Percentiles rank a stretch among this genome's conserved stretches.
Conservation (phyloP, 306 rosid genomes). For the Rosa persica region DNA sequence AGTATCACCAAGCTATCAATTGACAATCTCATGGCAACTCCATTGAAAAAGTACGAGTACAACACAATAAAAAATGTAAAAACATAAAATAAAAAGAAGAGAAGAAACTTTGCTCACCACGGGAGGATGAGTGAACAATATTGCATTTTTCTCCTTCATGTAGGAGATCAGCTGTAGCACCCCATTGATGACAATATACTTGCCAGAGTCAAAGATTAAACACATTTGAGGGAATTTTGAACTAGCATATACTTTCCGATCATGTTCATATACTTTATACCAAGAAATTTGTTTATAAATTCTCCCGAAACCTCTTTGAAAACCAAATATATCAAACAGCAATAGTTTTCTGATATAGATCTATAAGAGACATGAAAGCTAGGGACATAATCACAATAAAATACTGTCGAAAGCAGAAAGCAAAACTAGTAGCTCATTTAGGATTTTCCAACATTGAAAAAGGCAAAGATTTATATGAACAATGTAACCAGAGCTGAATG, state of each 20-base stretch:
- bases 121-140: slow-evolving; percentile 24
- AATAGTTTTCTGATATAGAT: not conserved
- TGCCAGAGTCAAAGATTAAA: slow-evolving; percentile 22
- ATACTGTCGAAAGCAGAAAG: not conserved
- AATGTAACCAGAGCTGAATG: not conserved
- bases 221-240: not conserved
- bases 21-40: not conserved
- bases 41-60: not conserved
- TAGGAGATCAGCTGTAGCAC: slow-evolving; percentile 18
- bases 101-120: not conserved
- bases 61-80: not conserved
- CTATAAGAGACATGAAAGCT: not conserved
- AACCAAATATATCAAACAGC: not conserved
- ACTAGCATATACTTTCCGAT: not conserved
- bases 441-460: not conserved
- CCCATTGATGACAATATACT: slow-evolving; percentile 20
- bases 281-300: not conserved
- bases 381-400: not conserved
- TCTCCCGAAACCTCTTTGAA: not conserved
- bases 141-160: slow-evolving; percentile 20
- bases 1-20: not conserved
- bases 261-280: not conserved
- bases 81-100: not conserved
- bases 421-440: not conserved
- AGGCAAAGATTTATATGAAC: not conserved